phyloP scores from a whole-genome alignment of 169 alveolate genomes.

The Plasmodium billcollinsi region DNA sequence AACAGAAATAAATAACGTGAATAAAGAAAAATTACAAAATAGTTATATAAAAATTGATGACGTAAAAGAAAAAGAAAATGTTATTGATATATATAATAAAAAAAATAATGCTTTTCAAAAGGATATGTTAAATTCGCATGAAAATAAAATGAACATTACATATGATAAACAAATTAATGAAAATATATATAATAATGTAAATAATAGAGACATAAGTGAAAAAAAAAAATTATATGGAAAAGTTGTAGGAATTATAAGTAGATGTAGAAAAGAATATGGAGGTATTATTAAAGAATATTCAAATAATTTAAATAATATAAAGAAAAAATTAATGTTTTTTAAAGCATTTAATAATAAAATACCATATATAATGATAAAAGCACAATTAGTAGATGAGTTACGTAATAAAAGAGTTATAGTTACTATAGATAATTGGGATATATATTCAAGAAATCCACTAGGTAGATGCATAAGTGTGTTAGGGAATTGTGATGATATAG shows the following conservation, averaged over 20 bases:
- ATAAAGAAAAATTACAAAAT: slow-evolving; percentile 27
- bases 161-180: slow-evolving; percentile 11
- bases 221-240: slow-evolving; percentile 86
- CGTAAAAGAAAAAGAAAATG: slow-evolving; percentile 41
- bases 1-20: slow-evolving; percentile 18
- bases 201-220: slow-evolving; percentile 37
- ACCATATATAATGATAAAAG: slow-evolving; percentile 90
- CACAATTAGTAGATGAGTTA: slow-evolving; percentile 85
- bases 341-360: slow-evolving; percentile 93
- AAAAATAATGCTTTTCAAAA: slow-evolving; percentile 34
- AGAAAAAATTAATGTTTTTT: slow-evolving; percentile 88
- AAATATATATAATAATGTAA: slow-evolving; percentile 9
- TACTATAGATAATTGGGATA: slow-evolving; percentile 91
- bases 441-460: slow-evolving; percentile 88
- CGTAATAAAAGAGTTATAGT: slow-evolving; percentile 93
- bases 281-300: slow-evolving; percentile 92
- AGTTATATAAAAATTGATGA: slow-evolving; percentile 55
- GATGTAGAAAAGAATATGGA: slow-evolving; percentile 93
- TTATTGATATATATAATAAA: slow-evolving; percentile 17
- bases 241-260: slow-evolving; percentile 93
- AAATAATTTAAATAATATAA: slow-evolving; percentile 67
- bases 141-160: slow-evolving; percentile 4
- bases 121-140: not conserved
- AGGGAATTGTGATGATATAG: slow-evolving; percentile 93
- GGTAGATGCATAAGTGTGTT: slow-evolving; percentile 95